Evolutionary conservation across 2,329 filamentous ascomycete species (phyloP).

Genomic region (Xylariomycetidae sp.): DNA sequence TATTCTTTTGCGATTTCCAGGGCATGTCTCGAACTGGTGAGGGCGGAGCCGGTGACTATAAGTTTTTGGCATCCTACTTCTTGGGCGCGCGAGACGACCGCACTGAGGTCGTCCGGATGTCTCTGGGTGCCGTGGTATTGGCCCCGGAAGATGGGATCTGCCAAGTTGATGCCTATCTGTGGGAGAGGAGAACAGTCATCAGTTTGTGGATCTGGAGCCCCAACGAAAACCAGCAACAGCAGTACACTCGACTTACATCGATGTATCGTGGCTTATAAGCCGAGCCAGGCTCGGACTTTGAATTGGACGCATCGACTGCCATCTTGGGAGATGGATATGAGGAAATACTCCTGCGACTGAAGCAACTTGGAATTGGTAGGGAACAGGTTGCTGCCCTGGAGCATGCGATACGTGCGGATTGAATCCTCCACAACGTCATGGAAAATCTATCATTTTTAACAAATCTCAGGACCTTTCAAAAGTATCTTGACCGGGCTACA

Average conservation of each 20-base stretch:
- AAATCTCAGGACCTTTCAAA: background rate
- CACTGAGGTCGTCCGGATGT: slow-evolving; percentile 69
- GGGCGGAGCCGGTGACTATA: slow-evolving; percentile 88
- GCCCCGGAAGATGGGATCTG: slow-evolving; percentile 85
- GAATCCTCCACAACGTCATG: slow-evolving; percentile 12
- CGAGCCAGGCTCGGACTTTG: slow-evolving; percentile 15
- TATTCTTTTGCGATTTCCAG: slow-evolving; percentile 69
- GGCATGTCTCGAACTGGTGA: slow-evolving; percentile 71
- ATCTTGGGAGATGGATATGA: slow-evolving; percentile 17
- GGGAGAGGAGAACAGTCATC: background rate
- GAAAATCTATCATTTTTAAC: slow-evolving; percentile 6
- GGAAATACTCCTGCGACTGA: slow-evolving; percentile 11
- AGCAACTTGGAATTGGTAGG: slow-evolving; percentile 2
- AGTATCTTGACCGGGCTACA: slow-evolving; percentile 1
- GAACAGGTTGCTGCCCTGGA: slow-evolving; percentile 5
- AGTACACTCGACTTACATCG: slow-evolving; percentile 46
- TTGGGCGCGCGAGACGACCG: slow-evolving; percentile 72
- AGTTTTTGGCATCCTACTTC: slow-evolving; percentile 82
- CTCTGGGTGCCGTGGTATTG: slow-evolving; percentile 73
- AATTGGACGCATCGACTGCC: slow-evolving; percentile 16
- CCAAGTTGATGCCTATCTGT: slow-evolving; percentile 89
- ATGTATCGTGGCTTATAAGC: slow-evolving; percentile 51
- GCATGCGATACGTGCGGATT: slow-evolving; percentile 8
- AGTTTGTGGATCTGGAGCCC: slow-evolving; percentile 2
- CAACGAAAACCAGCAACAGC: background rate